Evolutionary conservation across 345 rosid genomes (phyloP).

Genomic region (Pelargonium nanum): DNA sequence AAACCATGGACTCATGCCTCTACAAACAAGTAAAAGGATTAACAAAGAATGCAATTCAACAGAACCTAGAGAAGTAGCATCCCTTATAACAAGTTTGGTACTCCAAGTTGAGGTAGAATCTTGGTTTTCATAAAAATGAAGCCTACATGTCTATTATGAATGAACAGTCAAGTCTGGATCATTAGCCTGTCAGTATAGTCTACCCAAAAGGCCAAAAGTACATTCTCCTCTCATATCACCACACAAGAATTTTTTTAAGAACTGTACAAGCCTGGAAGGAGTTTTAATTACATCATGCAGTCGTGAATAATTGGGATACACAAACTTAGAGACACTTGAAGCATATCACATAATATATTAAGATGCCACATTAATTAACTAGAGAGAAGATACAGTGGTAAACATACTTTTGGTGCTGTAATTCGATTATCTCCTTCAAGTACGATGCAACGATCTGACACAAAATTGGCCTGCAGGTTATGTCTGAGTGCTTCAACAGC

Average conservation of each 20-base stretch:
- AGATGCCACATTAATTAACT: not conserved
- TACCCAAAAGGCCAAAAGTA: too few relatives aligned
- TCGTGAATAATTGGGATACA: not conserved
- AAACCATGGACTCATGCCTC: too few relatives aligned
- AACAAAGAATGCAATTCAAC: too few relatives aligned
- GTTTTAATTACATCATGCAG: not conserved
- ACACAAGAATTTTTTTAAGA: too few relatives aligned
- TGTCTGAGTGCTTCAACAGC: conserved; percentile 71
- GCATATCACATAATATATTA: not conserved
- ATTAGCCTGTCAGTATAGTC: not conserved
- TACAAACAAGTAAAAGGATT: too few relatives aligned
- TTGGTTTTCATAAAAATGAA: too few relatives aligned
- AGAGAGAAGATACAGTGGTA: not conserved
- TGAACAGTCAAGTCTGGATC: not conserved
- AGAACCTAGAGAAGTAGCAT: too few relatives aligned
- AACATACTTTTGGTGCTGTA: conserved; percentile 65
- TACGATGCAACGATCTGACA: conserved; percentile 60
- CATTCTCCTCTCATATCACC: too few relatives aligned
- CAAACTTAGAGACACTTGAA: not conserved
- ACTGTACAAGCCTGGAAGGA: not conserved
- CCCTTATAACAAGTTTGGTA: too few relatives aligned
- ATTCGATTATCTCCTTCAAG: conserved; percentile 79
- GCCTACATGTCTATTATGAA: not conserved
- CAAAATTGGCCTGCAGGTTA: conserved; percentile 62
- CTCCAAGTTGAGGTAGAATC: too few relatives aligned